Base-by-base conservation (phyloP, 305 asterid genomes). In the Plantago coronopus region DNA sequence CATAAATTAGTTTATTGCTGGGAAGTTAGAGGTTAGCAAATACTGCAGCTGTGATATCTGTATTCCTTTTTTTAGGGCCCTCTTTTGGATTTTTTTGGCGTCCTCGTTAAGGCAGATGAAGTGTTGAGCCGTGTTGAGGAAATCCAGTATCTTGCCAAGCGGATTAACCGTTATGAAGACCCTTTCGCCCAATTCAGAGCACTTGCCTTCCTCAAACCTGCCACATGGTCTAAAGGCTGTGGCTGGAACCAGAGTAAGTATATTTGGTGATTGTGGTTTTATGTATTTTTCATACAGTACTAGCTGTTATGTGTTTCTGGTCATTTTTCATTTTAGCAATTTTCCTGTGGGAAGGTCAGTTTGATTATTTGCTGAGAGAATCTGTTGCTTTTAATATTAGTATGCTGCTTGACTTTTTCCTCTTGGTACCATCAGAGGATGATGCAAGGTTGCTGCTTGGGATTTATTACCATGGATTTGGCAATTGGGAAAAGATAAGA, bases 201-300 rank as follows among this genome's bases (percentile, higher is more conserved):
- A 40, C 79, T 94, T 64, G 81, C 85, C 62, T 90, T 77, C 76
- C 95, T 88, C 64, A 94, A 88, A 72, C 96, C 96, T 63, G 87
- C 97, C 59, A 83, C 97, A 0, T 94, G 99, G 99, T 91, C 99
- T 58, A 94, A 90, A 79, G 99, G 99, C 45, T 94, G 99, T 86
- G 97, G 99, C 69, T 94, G 99, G 99, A 94, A 90, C 71, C 99
- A 86, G 77, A 94, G 99, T 94, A 84, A 83, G 96, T 84, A 37
- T 65, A 37, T 18, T 5, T 10, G 37, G 18, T 51, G 45, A 54
- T 57, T 44, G 37, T 49, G 34, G 25, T 61, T 58, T 51, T 64
- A 10, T 42, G 43, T 29, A 10, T 53, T 48, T 25, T 38, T 45
- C 53, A n/a, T n/a, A n/a, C n/a, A n/a, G n/a, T n/a, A n/a, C 16